Percentiles rank a stretch among this genome's conserved stretches.
Conservation (phyloP, 768 basidiomycete genomes). For the Phlebiopsis gigantea region DNA sequence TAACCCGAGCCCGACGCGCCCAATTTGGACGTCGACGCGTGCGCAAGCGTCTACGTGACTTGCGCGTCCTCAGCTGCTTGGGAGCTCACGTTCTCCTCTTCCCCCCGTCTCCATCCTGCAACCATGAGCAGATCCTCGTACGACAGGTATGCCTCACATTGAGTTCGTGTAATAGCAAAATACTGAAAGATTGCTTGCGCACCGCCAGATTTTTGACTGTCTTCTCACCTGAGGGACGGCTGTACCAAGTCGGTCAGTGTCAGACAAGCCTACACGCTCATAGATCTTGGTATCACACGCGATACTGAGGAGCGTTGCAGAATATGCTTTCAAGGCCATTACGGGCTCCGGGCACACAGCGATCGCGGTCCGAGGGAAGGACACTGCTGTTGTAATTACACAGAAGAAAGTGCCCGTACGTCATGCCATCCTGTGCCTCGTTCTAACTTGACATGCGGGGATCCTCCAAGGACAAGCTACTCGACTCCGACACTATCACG, state of each 20-base stretch:
- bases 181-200: not conserved
- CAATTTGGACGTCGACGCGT: slow-evolving; percentile 15
- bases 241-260: slow-evolving; percentile 95
- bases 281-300: too few relatives aligned
- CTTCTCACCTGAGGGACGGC: slow-evolving; percentile 93
- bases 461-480: slow-evolving; percentile 80
- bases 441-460: not conserved
- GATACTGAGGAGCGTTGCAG: slow-evolving; percentile 33
- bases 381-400: slow-evolving; percentile 93
- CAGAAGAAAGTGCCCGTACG: slow-evolving; percentile 97
- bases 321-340: slow-evolving; percentile 99
- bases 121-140: slow-evolving; percentile 92
- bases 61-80: slow-evolving; percentile 54
- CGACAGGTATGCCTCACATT: slow-evolving; percentile 52
- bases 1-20: slow-evolving; percentile 7
- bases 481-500: slow-evolving; percentile 90
- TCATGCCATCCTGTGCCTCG: slow-evolving; percentile 16
- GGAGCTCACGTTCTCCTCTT: slow-evolving; percentile 19
- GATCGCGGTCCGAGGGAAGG: slow-evolving; percentile 87
- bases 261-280: not conserved
- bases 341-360: slow-evolving; percentile 95
- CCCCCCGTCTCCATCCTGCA: slow-evolving; percentile 5
- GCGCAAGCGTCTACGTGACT: slow-evolving; percentile 32
- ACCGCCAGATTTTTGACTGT: slow-evolving; percentile 81
- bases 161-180: not conserved